Base-by-base conservation (phyloP, 2,329 filamentous ascomycete genomes). In the Pyricularia sp. region DNA sequence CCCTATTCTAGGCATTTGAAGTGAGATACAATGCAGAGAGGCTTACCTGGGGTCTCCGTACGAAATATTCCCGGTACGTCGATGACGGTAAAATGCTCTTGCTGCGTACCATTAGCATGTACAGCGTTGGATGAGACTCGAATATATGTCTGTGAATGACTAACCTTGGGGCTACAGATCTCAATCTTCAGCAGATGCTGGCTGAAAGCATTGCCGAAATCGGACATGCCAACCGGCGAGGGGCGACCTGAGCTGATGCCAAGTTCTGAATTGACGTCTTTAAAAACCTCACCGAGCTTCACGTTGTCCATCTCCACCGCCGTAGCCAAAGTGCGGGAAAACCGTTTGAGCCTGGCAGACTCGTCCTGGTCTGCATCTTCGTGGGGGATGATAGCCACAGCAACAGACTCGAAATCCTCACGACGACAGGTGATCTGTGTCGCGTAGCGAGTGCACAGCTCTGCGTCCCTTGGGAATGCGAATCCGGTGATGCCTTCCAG, bases 401-500 rank as follows among this genome's bases (percentile, higher is more conserved):
- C 66, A 0, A 80, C 75, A 22, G 72, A 74, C n/a, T 71, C 31
- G 0, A 68, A 64, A 0, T 60, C 40, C 5, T 78, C 75, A 0
- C 79, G 78, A 1, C 78, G 73, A 65, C 73, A 77, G 4, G 74
- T 77, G 40, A 81, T 81, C 68, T 81, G 77, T 0, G 81, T 83
- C 0, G 77, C 79, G 60, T 81, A 80, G 0, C 81, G 75, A 0
- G 81, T 83, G 60, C 81, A 82, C 1, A 82, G 75, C 0, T 74
- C 77, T 0, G 74, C 73, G 0, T 70, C 74, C 1, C 78, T 75
- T 4, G 81, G 80, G 53, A 83, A 81, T 0, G 76, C 75, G 40
- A 82, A 79, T 0, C 78, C 78, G 0, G 80, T 82, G 35, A 83
- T 67, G 22, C 76, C 92, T 72, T 94, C 90, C 33, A 94, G 78